These are phyloP conservation scores for Dioscorea cayenensis DNA, from an alignment of 116 monocot genomes.

Conservation along the genomic window DNA sequence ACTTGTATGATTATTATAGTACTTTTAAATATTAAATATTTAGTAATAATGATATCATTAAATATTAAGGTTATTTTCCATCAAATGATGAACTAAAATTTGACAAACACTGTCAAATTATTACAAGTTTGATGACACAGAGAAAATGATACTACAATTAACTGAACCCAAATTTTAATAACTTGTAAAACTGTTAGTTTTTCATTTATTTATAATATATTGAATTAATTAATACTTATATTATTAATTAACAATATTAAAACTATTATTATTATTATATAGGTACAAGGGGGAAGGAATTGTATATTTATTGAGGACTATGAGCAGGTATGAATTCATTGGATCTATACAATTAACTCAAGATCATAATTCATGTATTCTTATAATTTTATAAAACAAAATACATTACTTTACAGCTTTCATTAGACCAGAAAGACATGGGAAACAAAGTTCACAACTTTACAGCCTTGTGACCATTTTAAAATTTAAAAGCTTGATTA, in stretches of 20 bases:
- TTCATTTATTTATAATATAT: neutral
- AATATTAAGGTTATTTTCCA: too few relatives aligned
- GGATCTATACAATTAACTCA: constrained; percentile 5
- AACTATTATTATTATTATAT: constrained; percentile 1
- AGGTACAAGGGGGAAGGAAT: constrained; percentile 60
- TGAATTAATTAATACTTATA: too few relatives aligned
- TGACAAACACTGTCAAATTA: too few relatives aligned
- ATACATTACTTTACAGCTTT: neutral
- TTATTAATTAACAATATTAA: too few relatives aligned
- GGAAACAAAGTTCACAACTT: neutral
- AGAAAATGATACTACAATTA: too few relatives aligned
- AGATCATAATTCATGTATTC: neutral
- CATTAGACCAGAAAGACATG: constrained; percentile 5
- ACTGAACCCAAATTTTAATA: too few relatives aligned
- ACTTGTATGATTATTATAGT: too few relatives aligned
- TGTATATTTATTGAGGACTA: constrained; percentile 79
- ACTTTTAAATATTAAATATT: too few relatives aligned
- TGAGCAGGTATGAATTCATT: constrained; percentile 50
- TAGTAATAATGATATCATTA: too few relatives aligned
- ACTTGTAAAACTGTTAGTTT: too few relatives aligned
- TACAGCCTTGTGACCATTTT: neutral
- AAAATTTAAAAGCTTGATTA: constrained; percentile 26
- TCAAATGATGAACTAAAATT: too few relatives aligned
- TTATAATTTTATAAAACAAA: neutral
- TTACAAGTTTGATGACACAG: too few relatives aligned